Base-by-base conservation (phyloP, 2,329 filamentous ascomycete genomes). In the Xylaria arbuscula region DNA sequence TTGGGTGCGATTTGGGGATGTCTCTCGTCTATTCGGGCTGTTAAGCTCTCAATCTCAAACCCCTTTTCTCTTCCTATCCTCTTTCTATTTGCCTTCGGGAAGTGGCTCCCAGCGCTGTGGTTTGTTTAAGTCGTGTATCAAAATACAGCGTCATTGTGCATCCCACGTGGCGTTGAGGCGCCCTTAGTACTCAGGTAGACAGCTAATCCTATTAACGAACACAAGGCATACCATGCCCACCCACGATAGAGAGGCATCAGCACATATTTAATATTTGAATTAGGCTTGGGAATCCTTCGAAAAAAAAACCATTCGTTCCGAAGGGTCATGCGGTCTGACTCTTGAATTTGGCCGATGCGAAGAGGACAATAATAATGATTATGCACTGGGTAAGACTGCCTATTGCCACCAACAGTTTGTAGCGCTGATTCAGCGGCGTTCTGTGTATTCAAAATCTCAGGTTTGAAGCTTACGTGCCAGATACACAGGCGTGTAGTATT, bases 341-440 rank as follows among this genome's bases (percentile, higher is more conserved):
- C 28, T 48, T 22, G 32, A 51, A 53, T 54, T 15, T 50, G 47
- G 47, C 45, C 57, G 34, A 40, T 17, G 38, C 36, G 56, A 62
- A 57, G 38, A 56, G 64, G 2, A 5, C 28, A 28, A 28, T 28
- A 28, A 28, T 2, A 28, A 3, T 3, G 5, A 5, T 28, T 28
- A 28, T 28, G 28, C 28, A 28, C 28, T 28, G 28, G 28, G 28
- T 28, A 28, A 28, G 28, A 28, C 28, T 28, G 5, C 28, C 28
- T 28, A 5, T 28, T 28, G 28, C 28, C 28, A 28, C 28, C 28
- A 28, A 28, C 56, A 10, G 51, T 48, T 13, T 15, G 58, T 62
- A 65, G 62, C 54, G 66, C 62, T 68, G 62, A 65, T 54, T 65
- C 62, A 66, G 62, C 62, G 38, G 64, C 45, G 28, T 54, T 48